These are phyloP conservation scores for Mycena floridula DNA, from an alignment of 768 basidiomycete species.

Conservation along the genomic window DNA sequence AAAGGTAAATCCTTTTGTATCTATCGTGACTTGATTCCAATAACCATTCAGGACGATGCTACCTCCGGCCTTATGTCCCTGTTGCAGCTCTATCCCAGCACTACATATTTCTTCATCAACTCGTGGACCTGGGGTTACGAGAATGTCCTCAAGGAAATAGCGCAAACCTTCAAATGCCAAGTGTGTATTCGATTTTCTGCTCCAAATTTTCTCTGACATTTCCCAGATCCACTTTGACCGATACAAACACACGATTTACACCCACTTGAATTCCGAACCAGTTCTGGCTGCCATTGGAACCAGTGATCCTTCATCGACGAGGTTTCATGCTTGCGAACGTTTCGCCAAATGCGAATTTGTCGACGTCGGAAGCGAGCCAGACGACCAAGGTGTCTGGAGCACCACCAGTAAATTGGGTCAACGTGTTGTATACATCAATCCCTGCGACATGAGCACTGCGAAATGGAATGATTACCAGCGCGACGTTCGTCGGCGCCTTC, in stretches of 20 bases:
- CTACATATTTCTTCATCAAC: slow-evolving; percentile 82
- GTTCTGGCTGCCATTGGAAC: slow-evolving; percentile 58
- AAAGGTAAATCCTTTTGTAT: slow-evolving; percentile 37
- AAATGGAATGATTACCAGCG: slow-evolving; percentile 46
- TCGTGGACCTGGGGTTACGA: slow-evolving; percentile 98
- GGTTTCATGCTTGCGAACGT: slow-evolving; percentile 94
- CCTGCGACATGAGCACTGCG: slow-evolving; percentile 53
- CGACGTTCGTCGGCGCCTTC: slow-evolving; percentile 26
- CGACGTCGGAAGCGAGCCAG: slow-evolving; percentile 23
- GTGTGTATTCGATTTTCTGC: slow-evolving; percentile 26
- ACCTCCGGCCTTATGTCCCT: slow-evolving; percentile 61
- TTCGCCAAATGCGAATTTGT: slow-evolving; percentile 67
- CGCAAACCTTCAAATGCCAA: slow-evolving; percentile 56
- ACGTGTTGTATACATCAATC: slow-evolving; percentile 79
- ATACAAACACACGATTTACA: slow-evolving; percentile 74
- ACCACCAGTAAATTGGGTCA: slow-evolving; percentile 38
- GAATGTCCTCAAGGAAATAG: slow-evolving; percentile 75
- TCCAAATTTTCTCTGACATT: not conserved
- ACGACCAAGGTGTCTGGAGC: slow-evolving; percentile 7
- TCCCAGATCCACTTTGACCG: slow-evolving; percentile 82
- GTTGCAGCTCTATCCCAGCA: slow-evolving; percentile 58
- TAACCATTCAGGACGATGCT: slow-evolving; percentile 50
- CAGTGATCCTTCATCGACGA: slow-evolving; percentile 50
- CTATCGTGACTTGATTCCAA: too few species aligned
- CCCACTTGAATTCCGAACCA: slow-evolving; percentile 45